Conservation (phyloP, 106 monocot genomes). For the Dioscorea dumetorum region DNA sequence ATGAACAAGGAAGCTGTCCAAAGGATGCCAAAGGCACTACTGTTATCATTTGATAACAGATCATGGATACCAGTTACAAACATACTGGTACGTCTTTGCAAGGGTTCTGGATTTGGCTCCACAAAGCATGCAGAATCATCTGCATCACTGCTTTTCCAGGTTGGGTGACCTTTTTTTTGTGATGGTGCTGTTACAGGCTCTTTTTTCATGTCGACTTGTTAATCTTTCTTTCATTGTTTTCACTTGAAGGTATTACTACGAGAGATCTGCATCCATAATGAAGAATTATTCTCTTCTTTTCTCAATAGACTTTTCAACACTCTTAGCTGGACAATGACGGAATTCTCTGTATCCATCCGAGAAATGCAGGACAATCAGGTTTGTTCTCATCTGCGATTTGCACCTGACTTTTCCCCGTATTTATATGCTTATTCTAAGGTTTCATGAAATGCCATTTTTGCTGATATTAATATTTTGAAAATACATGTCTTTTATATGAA, state of each 20-base stretch:
- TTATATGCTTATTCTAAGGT: background rate
- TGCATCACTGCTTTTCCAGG: constrained; percentile 82
- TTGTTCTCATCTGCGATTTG: background rate
- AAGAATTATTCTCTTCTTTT: constrained; percentile 73
- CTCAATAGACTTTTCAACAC: constrained; percentile 97
- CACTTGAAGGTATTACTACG: constrained; percentile 58
- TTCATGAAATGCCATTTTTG: no score
- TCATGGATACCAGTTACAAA: constrained; percentile 96
- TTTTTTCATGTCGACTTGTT: background rate
- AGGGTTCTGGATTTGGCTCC: constrained; percentile 85
- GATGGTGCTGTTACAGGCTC: background rate
- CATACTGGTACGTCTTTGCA: constrained; percentile 72
- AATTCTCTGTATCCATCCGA: constrained; percentile 87
- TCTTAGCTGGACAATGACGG: constrained; percentile 97
- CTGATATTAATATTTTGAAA: no score
- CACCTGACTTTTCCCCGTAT: background rate
- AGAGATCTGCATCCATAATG: constrained; percentile 65
- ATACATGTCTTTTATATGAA: no score
- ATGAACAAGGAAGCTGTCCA: constrained; percentile 65
- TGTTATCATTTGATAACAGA: constrained; percentile 84
- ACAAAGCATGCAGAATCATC: constrained; percentile 77
- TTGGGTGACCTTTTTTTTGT: constrained; percentile 10
- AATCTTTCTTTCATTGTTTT: background rate
- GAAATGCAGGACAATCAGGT: constrained; percentile 98
- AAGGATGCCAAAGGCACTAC: constrained; percentile 71